phyloP scores from a whole-genome alignment of 2,329 filamentous ascomycete species.

The Fusarium circinatum region DNA sequence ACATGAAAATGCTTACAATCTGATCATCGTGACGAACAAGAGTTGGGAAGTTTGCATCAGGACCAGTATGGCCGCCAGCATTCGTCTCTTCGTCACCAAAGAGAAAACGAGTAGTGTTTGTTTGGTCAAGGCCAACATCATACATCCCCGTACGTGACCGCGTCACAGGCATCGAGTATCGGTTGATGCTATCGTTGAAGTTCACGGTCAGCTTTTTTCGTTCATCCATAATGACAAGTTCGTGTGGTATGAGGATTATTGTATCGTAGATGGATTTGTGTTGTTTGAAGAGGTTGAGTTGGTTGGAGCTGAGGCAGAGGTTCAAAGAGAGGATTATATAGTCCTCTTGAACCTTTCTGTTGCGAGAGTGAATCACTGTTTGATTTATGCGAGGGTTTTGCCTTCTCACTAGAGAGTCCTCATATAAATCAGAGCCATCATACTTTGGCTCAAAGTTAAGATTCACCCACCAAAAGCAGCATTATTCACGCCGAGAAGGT shows the following conservation, averaged over 20 bases:
- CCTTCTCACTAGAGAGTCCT: conserved; percentile 22
- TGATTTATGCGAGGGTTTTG: background rate
- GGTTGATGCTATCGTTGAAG: conserved; percentile 72
- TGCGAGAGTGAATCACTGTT: conserved; percentile 27
- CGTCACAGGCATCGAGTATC: conserved; percentile 93
- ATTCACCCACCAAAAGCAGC: background rate
- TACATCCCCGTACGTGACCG: conserved; percentile 74
- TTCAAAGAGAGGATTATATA: conserved; percentile 24
- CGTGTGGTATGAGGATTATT: background rate
- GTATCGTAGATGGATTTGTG: background rate
- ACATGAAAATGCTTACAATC: conserved; percentile 57
- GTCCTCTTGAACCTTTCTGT: background rate
- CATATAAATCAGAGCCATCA: background rate
- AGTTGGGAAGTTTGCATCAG: conserved; percentile 88
- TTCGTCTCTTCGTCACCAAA: conserved; percentile 80
- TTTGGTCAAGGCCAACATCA: conserved; percentile 78
- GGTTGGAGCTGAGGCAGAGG: background rate
- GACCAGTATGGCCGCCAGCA: conserved; percentile 61
- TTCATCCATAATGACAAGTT: background rate
- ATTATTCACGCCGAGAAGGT: background rate
- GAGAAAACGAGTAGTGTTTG: conserved; percentile 85
- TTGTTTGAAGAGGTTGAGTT: background rate
- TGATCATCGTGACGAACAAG: conserved; percentile 73
- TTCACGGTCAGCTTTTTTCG: conserved; percentile 35
- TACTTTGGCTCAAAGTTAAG: background rate